Percentiles rank a stretch among this genome's conserved stretches.
These are phyloP conservation scores for Blastomyces emzantsi DNA, from an alignment of 2,329 filamentous ascomycete species.

Conservation along the genomic window DNA sequence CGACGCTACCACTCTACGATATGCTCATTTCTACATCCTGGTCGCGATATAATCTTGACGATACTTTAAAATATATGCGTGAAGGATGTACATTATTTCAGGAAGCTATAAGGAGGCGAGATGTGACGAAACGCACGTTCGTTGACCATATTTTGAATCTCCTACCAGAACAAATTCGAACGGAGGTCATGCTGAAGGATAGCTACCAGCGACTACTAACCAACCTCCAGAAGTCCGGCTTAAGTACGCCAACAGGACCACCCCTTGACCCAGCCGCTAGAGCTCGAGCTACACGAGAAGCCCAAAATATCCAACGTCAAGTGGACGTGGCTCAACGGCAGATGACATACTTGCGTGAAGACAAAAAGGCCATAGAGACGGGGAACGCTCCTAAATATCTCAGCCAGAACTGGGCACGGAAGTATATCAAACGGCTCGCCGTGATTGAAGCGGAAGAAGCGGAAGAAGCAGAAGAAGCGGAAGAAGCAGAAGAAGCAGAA, in stretches of 20 bases:
- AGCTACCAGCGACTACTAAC: background rate
- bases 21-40: slow-evolving; percentile 26
- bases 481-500: too few relatives aligned
- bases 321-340: too few relatives aligned
- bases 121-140: slow-evolving; percentile 1
- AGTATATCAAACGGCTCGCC: background rate
- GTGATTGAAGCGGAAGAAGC: background rate
- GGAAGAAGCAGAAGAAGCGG: background rate
- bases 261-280: background rate
- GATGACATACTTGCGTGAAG: background rate
- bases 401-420: background rate
- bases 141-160: background rate
- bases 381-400: background rate
- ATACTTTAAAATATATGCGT: slow-evolving; percentile 23
- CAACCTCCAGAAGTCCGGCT: background rate
- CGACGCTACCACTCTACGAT: slow-evolving; percentile 49
- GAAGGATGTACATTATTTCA: slow-evolving; percentile 25
- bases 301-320: background rate
- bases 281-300: background rate
- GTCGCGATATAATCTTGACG: slow-evolving; percentile 15
- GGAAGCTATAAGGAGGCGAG: slow-evolving; percentile 23
- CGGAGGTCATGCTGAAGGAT: background rate
- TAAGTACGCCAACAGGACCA: background rate
- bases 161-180: background rate
- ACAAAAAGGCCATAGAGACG: background rate